These are phyloP conservation scores for Yarrowia sp. DNA, from an alignment of 805 yeast genomes.

Conservation along the genomic window DNA sequence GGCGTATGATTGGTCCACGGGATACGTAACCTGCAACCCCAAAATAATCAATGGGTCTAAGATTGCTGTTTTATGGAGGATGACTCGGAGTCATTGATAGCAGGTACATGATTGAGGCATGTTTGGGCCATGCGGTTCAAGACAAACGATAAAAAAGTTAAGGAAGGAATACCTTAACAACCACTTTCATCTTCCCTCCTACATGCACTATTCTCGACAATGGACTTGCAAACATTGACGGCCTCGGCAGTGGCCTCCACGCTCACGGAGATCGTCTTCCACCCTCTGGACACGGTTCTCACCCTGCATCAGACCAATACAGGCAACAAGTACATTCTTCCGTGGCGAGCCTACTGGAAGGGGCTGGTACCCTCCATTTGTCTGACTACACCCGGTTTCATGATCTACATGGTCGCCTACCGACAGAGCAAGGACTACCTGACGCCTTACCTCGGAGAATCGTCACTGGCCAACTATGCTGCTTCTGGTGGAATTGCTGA, in stretches of 20 bases:
- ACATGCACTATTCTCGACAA: conserved; percentile 26
- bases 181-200: neutral
- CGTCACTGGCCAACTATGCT: conserved; percentile 39
- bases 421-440: conserved; percentile 39
- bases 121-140: neutral
- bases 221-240: conserved; percentile 40
- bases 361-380: conserved; percentile 41
- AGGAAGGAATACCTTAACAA: neutral
- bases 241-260: conserved; percentile 41
- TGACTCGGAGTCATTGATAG: conserved; percentile 22
- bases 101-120: conserved; percentile 1
- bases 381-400: conserved; percentile 42
- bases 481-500: conserved; percentile 41
- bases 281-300: conserved; percentile 43
- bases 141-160: conserved; percentile 1
- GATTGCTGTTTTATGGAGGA: neutral
- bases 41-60: neutral
- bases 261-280: conserved; percentile 41
- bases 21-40: too few species aligned
- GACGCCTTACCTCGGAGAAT: conserved; percentile 37
- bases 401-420: conserved; percentile 41
- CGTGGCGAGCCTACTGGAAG: conserved; percentile 41
- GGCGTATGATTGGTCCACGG: too few species aligned
- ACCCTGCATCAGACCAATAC: conserved; percentile 42
- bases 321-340: conserved; percentile 37